These are phyloP conservation scores for Claviceps maximensis DNA, from an alignment of 2,329 filamentous ascomycete genomes.

Conservation along the genomic window DNA sequence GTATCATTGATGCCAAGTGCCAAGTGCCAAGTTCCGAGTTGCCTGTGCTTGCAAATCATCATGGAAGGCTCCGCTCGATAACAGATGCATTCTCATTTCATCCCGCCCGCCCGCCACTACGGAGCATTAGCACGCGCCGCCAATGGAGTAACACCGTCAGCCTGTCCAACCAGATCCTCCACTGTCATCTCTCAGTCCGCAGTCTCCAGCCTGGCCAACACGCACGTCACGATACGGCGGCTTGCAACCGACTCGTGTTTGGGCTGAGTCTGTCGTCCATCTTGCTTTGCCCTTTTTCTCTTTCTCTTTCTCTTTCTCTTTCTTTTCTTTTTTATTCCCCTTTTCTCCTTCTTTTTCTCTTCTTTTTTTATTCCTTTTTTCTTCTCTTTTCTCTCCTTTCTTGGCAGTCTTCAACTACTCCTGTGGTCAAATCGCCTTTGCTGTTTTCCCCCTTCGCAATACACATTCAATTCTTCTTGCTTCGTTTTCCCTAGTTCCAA, in stretches of 20 bases:
- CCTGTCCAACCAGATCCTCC: background rate
- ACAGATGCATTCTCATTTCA: background rate
- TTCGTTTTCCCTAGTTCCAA: background rate
- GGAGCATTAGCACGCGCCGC: background rate
- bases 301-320: background rate
- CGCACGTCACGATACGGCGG: background rate
- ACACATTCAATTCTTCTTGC: background rate
- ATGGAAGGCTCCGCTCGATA: background rate
- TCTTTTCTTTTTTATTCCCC: background rate
- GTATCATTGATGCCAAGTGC: no score
- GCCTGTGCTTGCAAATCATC: no score
- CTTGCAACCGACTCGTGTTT: background rate
- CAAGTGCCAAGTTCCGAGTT: no score
- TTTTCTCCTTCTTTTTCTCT: no score
- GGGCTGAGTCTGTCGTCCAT: background rate
- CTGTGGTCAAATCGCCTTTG: no score
- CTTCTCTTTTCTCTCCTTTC: background rate
- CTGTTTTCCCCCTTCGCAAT: background rate
- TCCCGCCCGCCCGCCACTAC: background rate
- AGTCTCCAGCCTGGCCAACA: background rate
- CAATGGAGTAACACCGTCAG: background rate
- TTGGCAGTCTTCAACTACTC: no score
- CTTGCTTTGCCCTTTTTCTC: background rate
- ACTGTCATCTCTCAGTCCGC: background rate
- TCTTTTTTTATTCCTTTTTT: no score